Conservation (phyloP, 805 yeast genomes). For the Hanseniaspora jakobsenii region DNA sequence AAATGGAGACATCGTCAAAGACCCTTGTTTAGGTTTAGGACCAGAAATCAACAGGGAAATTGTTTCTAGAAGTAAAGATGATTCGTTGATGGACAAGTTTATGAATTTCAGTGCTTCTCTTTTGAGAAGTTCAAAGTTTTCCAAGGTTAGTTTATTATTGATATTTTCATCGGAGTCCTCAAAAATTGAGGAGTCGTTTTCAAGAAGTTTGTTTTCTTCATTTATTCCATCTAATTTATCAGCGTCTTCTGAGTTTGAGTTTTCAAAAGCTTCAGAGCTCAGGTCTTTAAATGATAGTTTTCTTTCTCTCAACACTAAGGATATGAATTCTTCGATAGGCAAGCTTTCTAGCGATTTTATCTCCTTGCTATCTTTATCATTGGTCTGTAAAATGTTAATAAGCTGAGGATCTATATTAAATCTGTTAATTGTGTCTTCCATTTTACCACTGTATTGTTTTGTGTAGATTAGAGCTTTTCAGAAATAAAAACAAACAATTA, state of each 20-base stretch:
- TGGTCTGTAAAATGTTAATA: neutral
- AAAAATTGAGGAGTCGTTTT: neutral
- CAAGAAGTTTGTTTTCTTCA: slow-evolving; percentile 2
- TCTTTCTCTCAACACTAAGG: slow-evolving; percentile 12
- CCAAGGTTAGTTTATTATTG: slow-evolving; percentile 16
- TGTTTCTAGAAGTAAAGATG: slow-evolving; percentile 77
- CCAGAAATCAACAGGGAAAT: slow-evolving; percentile 72
- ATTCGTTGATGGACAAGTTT: slow-evolving; percentile 69
- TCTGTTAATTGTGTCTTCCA: neutral
- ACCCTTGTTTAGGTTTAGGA: slow-evolving; percentile 73
- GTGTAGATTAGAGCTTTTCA: too few relatives aligned
- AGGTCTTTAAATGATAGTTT: slow-evolving; percentile 8
- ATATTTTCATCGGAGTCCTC: too few relatives aligned
- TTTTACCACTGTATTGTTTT: too few relatives aligned
- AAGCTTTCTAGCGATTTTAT: neutral
- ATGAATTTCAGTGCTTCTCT: slow-evolving; percentile 42
- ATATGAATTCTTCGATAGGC: slow-evolving; percentile 10
- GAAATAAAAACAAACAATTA: too few relatives aligned
- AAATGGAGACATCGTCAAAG: slow-evolving; percentile 78
- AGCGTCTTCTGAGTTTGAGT: neutral
- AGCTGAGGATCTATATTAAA: slow-evolving; percentile 12
- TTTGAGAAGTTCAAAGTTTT: slow-evolving; percentile 39
- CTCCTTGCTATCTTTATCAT: neutral
- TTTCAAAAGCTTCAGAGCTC: neutral
- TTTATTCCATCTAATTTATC: neutral